A percentile compares a stretch with the other conserved stretches of the same genome.
Conservation (phyloP, 2,329 filamentous ascomycete genomes). For the Juglanconis oblonga region DNA sequence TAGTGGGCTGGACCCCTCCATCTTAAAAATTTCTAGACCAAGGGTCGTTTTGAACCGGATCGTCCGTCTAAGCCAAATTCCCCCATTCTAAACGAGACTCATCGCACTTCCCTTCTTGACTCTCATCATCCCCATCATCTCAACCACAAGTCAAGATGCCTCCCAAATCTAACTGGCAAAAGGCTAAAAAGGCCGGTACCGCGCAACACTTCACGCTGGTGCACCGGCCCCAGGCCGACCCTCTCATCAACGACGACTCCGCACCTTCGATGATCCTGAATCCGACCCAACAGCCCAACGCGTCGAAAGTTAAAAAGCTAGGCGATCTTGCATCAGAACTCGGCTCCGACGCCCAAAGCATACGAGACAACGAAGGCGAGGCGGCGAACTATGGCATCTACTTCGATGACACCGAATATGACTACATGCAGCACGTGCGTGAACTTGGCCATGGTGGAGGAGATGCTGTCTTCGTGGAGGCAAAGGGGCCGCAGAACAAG, state of each 20-base stretch:
- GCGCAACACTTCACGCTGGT: constrained; percentile 93
- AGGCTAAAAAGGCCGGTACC: constrained; percentile 63
- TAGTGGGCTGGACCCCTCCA: not conserved
- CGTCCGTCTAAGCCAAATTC: not conserved
- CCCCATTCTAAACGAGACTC: not conserved
- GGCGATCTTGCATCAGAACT: constrained; percentile 76
- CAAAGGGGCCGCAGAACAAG: constrained; percentile 59
- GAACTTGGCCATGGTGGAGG: constrained; percentile 75
- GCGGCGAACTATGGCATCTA: constrained; percentile 92
- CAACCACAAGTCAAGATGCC: constrained; percentile 19
- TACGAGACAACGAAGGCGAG: constrained; percentile 91
- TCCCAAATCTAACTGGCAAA: constrained; percentile 31
- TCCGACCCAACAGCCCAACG: constrained; percentile 52
- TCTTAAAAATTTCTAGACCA: constrained; percentile 7
- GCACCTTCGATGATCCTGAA: constrained; percentile 91
- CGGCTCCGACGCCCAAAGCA: constrained; percentile 58
- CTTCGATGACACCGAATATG: constrained; percentile 92
- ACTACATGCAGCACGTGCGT: constrained; percentile 98
- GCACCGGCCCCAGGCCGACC: constrained; percentile 95
- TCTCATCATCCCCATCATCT: not conserved
- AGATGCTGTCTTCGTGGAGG: constrained; percentile 80
- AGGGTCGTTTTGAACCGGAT: not conserved
- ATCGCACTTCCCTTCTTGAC: not conserved
- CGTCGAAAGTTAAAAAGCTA: constrained; percentile 60
- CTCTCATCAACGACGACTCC: constrained; percentile 86